Conservation (phyloP, 176 grass and related monocot species). For the Thinopyrum elongatum region DNA sequence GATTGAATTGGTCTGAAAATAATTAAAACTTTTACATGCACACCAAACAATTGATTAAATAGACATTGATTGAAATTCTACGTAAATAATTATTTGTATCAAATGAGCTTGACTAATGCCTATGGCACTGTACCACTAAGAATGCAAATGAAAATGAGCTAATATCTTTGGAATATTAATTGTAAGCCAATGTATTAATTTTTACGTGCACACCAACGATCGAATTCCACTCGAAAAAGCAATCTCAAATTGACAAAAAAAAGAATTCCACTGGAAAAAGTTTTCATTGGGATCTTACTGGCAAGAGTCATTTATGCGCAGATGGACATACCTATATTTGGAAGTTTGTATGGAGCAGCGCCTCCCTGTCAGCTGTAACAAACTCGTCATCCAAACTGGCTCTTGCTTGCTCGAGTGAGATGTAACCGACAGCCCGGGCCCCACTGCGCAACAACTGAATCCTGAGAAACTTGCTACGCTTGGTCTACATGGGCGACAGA, state of each 20-base stretch:
- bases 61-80: too few species aligned
- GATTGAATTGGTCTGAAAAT: too few species aligned
- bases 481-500: neutral
- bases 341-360: neutral
- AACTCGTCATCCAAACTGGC: slow-evolving; percentile 14
- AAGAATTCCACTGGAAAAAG: neutral
- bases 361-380: neutral
- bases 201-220: neutral
- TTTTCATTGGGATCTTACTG: neutral
- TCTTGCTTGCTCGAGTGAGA: neutral
- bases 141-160: too few species aligned
- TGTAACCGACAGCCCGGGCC: neutral
- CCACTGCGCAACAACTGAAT: neutral
- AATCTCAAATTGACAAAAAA: too few species aligned
- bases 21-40: too few species aligned
- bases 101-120: too few species aligned
- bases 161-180: too few species aligned
- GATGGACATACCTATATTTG: neutral
- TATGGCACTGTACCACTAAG: too few species aligned
- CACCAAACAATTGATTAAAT: too few species aligned
- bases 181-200: too few species aligned
- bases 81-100: too few species aligned
- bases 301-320: slow-evolving; percentile 1
- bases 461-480: neutral
- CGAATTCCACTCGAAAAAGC: neutral